Evolutionary conservation across 306 rosid genomes (phyloP).

Genomic region (Argentina anserina): DNA sequence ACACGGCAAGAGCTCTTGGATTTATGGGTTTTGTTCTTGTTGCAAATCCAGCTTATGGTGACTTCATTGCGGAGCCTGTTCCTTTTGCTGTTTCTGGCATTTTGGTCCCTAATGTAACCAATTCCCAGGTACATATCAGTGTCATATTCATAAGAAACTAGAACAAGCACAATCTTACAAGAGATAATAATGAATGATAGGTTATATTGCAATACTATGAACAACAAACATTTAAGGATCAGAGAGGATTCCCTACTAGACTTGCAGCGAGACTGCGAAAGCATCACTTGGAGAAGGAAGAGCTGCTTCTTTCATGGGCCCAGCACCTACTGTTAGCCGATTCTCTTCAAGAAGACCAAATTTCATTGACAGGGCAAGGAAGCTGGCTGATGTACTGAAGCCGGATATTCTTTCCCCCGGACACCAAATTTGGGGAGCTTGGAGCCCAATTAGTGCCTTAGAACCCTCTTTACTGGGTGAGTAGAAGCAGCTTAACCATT

Average conservation of each 20-base stretch:
- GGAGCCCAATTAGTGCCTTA: constrained; percentile 69
- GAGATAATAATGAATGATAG: constrained; percentile 24
- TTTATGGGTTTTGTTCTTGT: constrained; percentile 51
- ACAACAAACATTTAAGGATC: constrained; percentile 45
- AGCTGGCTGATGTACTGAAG: constrained; percentile 63
- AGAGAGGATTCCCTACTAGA: constrained; percentile 35
- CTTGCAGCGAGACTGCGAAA: constrained; percentile 39
- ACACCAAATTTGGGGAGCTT: constrained; percentile 92
- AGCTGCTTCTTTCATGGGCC: constrained; percentile 47
- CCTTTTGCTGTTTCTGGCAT: constrained; percentile 61
- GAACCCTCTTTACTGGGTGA: constrained; percentile 56
- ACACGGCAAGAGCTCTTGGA: constrained; percentile 50
- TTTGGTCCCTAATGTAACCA: constrained; percentile 55
- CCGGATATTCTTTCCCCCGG: constrained; percentile 96
- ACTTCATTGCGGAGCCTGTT: constrained; percentile 64
- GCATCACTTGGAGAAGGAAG: constrained; percentile 77
- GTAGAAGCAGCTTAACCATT: neutral
- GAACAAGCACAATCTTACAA: constrained; percentile 3
- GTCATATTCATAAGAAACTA: neutral
- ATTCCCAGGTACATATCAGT: constrained; percentile 49
- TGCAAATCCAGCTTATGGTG: constrained; percentile 67
- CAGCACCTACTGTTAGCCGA: constrained; percentile 67
- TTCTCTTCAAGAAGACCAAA: constrained; percentile 93
- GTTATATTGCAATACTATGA: constrained; percentile 54
- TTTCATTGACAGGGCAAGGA: constrained; percentile 41